These are phyloP conservation scores for Scenedesmus sp. DNA, from an alignment of 163 green algal genomes.

Conservation along the genomic window DNA sequence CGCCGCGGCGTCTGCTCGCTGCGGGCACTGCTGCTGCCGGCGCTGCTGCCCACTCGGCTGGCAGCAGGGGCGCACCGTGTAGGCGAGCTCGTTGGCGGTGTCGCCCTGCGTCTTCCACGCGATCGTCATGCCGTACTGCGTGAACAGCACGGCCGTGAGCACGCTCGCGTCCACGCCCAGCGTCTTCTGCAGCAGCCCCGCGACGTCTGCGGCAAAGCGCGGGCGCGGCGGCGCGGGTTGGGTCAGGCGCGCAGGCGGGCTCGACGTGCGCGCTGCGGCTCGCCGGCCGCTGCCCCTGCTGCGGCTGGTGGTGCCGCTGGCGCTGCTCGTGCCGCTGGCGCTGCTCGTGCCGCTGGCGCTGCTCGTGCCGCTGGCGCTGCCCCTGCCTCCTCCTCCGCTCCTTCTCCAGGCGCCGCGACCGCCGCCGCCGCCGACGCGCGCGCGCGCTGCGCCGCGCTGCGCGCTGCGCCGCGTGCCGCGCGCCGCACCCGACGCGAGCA, in stretches of 20 bases:
- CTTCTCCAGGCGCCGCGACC: neutral
- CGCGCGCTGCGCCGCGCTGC: too few species aligned
- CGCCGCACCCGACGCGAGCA: conserved; percentile 33
- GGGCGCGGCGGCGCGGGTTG: too few species aligned
- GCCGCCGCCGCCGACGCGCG: too few species aligned
- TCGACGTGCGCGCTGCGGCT: too few species aligned
- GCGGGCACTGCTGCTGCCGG: neutral
- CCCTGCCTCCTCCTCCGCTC: too few species aligned
- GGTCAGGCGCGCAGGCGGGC: neutral
- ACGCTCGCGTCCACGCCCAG: conserved; percentile 30
- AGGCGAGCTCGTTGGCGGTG: conserved; percentile 36
- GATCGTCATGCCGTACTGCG: conserved; percentile 38
- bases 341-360: neutral
- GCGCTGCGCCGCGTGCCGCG: too few species aligned
- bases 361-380: neutral
- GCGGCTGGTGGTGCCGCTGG: conserved; percentile 14
- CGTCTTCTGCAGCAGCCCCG: conserved; percentile 10
- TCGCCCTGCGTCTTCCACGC: conserved; percentile 32
- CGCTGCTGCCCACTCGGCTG: too few species aligned
- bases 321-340: too few species aligned
- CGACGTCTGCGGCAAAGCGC: conserved; percentile 34
- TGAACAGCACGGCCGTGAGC: conserved; percentile 37
- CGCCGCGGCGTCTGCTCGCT: too few species aligned
- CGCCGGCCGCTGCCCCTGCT: too few species aligned
- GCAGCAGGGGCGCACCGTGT: conserved; percentile 40